phyloP scores from a whole-genome alignment of 176 grass and related monocot species.

The Oropetium thomaeum region DNA sequence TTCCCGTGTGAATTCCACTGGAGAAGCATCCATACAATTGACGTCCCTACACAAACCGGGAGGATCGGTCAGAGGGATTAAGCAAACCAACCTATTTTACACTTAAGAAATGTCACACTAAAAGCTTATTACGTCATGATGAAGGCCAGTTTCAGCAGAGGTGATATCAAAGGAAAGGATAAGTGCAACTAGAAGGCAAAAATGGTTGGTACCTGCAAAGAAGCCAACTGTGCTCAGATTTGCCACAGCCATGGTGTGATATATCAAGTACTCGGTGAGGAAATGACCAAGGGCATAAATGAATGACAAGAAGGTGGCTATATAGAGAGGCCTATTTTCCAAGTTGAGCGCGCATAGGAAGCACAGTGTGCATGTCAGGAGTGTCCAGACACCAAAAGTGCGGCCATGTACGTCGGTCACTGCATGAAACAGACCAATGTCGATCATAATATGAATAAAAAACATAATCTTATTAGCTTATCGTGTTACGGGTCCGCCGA shows the following conservation, averaged over 20 bases:
- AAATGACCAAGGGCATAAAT: conserved; percentile 84
- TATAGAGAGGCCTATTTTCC: conserved; percentile 69
- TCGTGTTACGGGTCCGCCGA: too few relatives aligned
- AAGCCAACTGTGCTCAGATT: conserved; percentile 86
- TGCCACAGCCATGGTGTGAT: conserved; percentile 68
- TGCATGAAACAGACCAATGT: conserved; percentile 31
- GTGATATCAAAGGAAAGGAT: not conserved
- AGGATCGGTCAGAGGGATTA: not conserved
- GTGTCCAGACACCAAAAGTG: conserved; percentile 91
- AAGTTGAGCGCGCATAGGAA: conserved; percentile 92
- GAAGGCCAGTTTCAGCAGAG: not conserved
- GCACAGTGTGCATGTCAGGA: conserved; percentile 78
- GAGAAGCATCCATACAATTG: conserved; percentile 72
- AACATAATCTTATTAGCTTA: not conserved
- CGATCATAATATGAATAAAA: not conserved
- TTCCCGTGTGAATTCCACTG: conserved; percentile 67
- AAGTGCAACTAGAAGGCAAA: not conserved
- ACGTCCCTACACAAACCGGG: conserved; percentile 43
- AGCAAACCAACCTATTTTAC: too few relatives aligned
- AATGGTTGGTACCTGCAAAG: conserved; percentile 78
- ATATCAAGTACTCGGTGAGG: conserved; percentile 78
- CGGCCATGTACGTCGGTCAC: conserved; percentile 89
- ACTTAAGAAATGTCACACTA: too few relatives aligned
- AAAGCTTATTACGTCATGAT: not conserved
- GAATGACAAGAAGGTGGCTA: conserved; percentile 77